Percentiles rank a stretch among this genome's conserved stretches.
Conservation (phyloP, 805 yeast species). For the Barnettozyma salicaria region DNA sequence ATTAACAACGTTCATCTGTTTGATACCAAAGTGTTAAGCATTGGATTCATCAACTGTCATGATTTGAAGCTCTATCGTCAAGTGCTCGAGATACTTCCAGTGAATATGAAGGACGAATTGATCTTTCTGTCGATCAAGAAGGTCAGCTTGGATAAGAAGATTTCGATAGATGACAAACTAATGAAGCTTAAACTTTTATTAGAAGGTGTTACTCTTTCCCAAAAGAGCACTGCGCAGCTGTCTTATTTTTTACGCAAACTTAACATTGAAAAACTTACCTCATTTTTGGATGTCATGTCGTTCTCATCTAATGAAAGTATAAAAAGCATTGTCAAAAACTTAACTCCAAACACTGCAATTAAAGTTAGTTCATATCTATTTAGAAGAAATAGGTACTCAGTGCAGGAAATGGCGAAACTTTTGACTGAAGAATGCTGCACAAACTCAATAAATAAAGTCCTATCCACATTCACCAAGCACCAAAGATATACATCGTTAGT, state of each 20-base stretch:
- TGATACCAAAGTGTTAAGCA: constrained; percentile 3
- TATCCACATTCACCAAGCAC: background rate
- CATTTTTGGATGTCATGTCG: background rate
- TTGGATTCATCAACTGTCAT: background rate
- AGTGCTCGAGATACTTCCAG: background rate
- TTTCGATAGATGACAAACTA: background rate
- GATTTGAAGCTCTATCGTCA: background rate
- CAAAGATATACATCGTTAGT: constrained; percentile 1
- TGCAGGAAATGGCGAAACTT: background rate
- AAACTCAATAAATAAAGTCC: background rate
- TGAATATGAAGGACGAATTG: background rate
- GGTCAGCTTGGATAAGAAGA: background rate
- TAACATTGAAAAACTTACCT: background rate
- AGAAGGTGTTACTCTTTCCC: background rate
- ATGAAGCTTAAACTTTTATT: background rate
- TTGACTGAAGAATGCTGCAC: background rate
- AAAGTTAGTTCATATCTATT: background rate
- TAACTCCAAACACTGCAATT: background rate
- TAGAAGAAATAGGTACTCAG: background rate
- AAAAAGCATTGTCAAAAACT: background rate
- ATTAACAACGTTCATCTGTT: background rate
- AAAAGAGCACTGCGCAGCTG: background rate
- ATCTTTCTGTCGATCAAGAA: constrained; percentile 1
- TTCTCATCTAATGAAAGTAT: background rate
- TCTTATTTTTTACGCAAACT: background rate